Base-by-base conservation (phyloP, 2,329 filamentous ascomycete species). In the Xylogone sp. region DNA sequence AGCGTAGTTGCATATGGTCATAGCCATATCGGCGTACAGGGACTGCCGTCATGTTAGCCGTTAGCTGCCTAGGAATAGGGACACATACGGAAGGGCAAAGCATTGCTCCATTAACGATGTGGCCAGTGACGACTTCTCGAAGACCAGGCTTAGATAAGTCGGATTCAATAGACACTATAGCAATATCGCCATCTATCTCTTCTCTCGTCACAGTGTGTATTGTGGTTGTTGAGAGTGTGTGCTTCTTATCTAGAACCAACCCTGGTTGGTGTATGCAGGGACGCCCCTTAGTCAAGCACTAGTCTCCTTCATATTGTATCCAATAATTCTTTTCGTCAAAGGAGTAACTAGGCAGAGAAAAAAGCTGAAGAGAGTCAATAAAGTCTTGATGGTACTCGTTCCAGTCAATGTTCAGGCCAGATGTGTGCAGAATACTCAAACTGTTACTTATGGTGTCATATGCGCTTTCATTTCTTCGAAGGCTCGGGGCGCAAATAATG, bases 261-360 rank as follows among this genome's bases (percentile, higher is more conserved):
- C 24, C 24, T 27, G 24, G 24, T 10, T 27, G 24, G 24, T 27
- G 24, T 10, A 27, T 27, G 24, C 6, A 10, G 16, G 71, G 68
- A 69, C 65, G 84, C 51, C 76, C 84, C 70, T 88, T 88, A 55
- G 77, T 83, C 45, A 88, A 69, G 27, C 76, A 79, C 83, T 83
- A 89, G 67, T 90, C 84, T 55, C 88, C 85, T 55, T 77, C 68
- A 62, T 82, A 83, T 60, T 77, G 74, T 42, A 82, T 73, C 80
- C 81, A 84, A 65, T 89, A 88, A 58, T 81, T 82, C 74, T 89
- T 88, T 56, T 80, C 72, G 64, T 90, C 83, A 64, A 84, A 90
- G 0, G 75, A 75, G 64, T 90, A 90, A 0, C 78, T 75, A 2
- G 86, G 86, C 3, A 90, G 70, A n/a, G 79, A 72, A n/a, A 87